Evolutionary conservation across 805 yeast species (phyloP).

Genomic region (Schwanniomyces occidentalis): DNA sequence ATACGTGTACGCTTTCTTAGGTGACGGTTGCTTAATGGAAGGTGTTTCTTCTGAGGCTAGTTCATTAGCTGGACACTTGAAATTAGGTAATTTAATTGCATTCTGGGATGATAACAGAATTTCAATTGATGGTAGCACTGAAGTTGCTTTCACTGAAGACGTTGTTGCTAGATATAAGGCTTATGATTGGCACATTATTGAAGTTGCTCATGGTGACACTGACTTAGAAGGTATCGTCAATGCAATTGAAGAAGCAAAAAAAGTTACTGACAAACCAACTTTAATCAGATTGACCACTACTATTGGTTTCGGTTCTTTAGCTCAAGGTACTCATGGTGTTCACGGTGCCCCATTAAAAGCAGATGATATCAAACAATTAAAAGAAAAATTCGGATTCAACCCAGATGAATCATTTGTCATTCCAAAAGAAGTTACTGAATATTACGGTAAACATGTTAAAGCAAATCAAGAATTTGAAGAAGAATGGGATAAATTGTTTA

Average conservation of each 20-base stretch:
- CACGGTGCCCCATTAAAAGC: constrained; percentile 96
- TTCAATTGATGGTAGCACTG: constrained; percentile 93
- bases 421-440: constrained; percentile 79
- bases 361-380: constrained; percentile 87
- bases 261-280: constrained; percentile 79
- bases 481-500: constrained; percentile 72
- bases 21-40: constrained; percentile 98
- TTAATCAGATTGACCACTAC: constrained; percentile 85
- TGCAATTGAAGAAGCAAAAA: constrained; percentile 83
- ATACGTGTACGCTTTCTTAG: constrained; percentile 77
- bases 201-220: constrained; percentile 77
- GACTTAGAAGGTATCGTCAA: constrained; percentile 68
- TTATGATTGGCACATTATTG: constrained; percentile 89
- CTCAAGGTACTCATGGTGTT: constrained; percentile 84
- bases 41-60: constrained; percentile 95
- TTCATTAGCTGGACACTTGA: constrained; percentile 94
- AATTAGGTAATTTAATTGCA: constrained; percentile 89
- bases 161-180: constrained; percentile 81
- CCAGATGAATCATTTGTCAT: constrained; percentile 78
- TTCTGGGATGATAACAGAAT: constrained; percentile 96
- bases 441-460: constrained; percentile 55
- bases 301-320: constrained; percentile 90
- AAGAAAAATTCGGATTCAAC: constrained; percentile 82
- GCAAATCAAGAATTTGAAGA: constrained; percentile 68
- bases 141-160: constrained; percentile 90